Conservation (phyloP, 2,329 filamentous ascomycete species). For the Cadophora gregata region DNA sequence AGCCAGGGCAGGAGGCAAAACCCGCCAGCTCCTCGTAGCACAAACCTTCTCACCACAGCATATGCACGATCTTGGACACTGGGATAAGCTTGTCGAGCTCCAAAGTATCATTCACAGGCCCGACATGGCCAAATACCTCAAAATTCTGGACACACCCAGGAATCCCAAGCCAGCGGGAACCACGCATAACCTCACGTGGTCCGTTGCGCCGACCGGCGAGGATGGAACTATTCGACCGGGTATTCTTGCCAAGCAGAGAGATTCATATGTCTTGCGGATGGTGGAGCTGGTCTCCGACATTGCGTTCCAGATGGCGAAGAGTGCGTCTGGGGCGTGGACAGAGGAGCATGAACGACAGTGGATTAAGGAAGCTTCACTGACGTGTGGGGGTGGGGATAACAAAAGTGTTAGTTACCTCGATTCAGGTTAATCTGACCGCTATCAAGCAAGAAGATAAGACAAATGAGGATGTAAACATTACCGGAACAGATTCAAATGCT, state of each 20-base stretch:
- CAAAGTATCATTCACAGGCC: neutral
- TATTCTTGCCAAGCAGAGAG: constrained; percentile 7
- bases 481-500: neutral
- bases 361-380: constrained; percentile 8
- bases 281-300: constrained; percentile 2
- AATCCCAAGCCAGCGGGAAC: constrained; percentile 1
- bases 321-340: constrained; percentile 4
- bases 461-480: neutral
- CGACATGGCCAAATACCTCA: neutral
- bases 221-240: constrained; percentile 7
- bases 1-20: neutral
- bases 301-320: neutral
- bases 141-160: neutral
- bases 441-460: neutral
- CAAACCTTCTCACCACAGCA: neutral
- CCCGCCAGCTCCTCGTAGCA: neutral
- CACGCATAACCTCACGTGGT: constrained; percentile 4
- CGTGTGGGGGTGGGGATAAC: neutral
- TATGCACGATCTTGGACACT: neutral
- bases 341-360: constrained; percentile 12
- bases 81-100: constrained; percentile 3
- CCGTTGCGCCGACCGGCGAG: constrained; percentile 1
- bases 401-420: constrained; percentile 6
- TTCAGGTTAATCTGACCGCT: constrained; percentile 9
- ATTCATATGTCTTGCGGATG: neutral